Evolutionary conservation across 176 grass and related monocot genomes (phyloP), one percentile per base, ranked within the genome.

Genomic region (Juncus effusus): DNA sequence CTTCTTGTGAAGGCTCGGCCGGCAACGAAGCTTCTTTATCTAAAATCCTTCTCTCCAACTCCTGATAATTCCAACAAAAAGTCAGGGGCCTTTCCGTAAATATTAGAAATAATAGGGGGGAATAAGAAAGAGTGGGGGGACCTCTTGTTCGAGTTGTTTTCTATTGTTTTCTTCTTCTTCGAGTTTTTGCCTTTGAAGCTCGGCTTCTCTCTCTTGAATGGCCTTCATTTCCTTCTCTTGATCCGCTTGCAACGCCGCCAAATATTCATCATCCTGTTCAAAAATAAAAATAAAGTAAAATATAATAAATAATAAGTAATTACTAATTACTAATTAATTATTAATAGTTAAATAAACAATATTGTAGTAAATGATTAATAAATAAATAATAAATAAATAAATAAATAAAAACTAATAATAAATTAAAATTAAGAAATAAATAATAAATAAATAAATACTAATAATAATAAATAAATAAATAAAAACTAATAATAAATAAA

Each of bases 101-200:
- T 56, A 61, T 67, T 35, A 74, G 19, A 79, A 3, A 50, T 13
- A 60, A 59, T 45, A 5, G 59, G 14, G 10, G n/a, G 1, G 11
- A 36, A 73, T 19, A 67, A 42, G 41, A 28, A 19, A 47, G 67
- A 37, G 12, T 61, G 72, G 5, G 66, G 11, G 36, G 83, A 90
- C 95, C 83, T 94, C 95, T 80, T 99, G 83, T 78, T 94, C 89
- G 14, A 84, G 77, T 54, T 87, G 80, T 76, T 99, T 93, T 70
- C 66, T 99, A 51, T 16, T 78, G 60, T 76, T 82, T 75, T 90
- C 89, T 56, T 84, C 86, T 11, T 87, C 86, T 64, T 86, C 75
- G 64, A 74, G 82, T 81, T 82, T 93, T 66, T 86, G 70, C 51
- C 69, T 86, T 59, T 76, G 78, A 14, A 75, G 55, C 76, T 90